Evolutionary conservation across 169 alveolate genomes (phyloP).

Genomic region (Plasmodium adleri): DNA sequence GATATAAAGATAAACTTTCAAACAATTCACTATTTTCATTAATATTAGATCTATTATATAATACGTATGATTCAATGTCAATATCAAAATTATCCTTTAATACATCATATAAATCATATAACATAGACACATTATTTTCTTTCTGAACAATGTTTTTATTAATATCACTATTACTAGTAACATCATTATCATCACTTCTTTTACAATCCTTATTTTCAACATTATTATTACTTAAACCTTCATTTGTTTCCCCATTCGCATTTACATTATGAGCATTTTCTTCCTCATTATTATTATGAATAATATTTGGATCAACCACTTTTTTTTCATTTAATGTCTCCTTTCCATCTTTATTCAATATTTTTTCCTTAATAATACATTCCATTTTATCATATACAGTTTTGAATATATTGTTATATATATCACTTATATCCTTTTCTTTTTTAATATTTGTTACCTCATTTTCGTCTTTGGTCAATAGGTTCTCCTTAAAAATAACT

Average conservation of each 20-base stretch:
- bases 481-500: neutral
- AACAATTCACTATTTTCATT: no score
- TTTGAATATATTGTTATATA: neutral
- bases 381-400: neutral
- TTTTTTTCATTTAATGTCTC: slow-evolving; percentile 17
- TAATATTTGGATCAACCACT: neutral
- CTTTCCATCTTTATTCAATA: slow-evolving; percentile 6
- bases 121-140: no score
- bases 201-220: neutral
- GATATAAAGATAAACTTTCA: no score
- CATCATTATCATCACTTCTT: no score
- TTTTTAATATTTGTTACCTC: neutral
- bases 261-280: no score
- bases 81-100: no score
- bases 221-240: neutral
- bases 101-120: no score
- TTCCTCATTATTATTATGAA: neutral
- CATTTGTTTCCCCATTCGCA: neutral
- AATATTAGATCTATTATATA: no score
- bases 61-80: no score
- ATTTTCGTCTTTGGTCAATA: neutral
- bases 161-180: no score
- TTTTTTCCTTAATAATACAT: slow-evolving; percentile 5
- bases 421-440: no score
- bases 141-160: no score